Conservation (phyloP, 2,329 filamentous ascomycete genomes). For the Fusarium torreyae region DNA sequence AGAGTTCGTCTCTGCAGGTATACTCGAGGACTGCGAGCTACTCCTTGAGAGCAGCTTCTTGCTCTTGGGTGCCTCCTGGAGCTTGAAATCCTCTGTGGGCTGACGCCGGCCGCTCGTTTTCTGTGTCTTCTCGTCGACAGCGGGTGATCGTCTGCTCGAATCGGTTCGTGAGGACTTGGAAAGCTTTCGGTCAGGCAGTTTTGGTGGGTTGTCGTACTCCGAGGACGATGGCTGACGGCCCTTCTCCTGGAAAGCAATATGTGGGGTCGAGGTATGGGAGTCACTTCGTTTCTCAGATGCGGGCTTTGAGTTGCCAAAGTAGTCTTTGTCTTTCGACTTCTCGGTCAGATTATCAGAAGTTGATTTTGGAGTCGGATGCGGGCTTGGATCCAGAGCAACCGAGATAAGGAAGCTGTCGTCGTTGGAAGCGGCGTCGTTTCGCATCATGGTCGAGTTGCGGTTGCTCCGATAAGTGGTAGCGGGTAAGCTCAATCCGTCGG, state of each 20-base stretch:
- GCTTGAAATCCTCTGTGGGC: constrained; percentile 76
- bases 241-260: constrained; percentile 93
- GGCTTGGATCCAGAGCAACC: constrained; percentile 80
- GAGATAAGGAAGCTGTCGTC: constrained; percentile 83
- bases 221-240: constrained; percentile 70
- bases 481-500: constrained; percentile 78
- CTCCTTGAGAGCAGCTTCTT: constrained; percentile 64
- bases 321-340: constrained; percentile 70
- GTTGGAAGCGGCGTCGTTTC: constrained; percentile 61
- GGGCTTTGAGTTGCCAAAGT: constrained; percentile 67
- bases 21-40: constrained; percentile 61
- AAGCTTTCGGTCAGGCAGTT: constrained; percentile 57
- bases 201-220: constrained; percentile 68
- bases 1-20: constrained; percentile 55
- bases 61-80: constrained; percentile 84
- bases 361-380: constrained; percentile 71
- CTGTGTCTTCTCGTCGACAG: constrained; percentile 58
- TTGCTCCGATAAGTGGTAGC: constrained; percentile 84
- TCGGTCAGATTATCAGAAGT: constrained; percentile 65
- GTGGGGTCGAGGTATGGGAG: constrained; percentile 77
- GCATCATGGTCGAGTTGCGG: constrained; percentile 78
- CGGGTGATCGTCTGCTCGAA: constrained; percentile 48
- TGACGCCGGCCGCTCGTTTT: constrained; percentile 55
- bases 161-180: constrained; percentile 65
- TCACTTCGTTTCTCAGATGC: constrained; percentile 63